These are phyloP conservation scores for Magnusiomyces suaveolens DNA, from an alignment of 1,139 yeast genomes.

Conservation along the genomic window DNA sequence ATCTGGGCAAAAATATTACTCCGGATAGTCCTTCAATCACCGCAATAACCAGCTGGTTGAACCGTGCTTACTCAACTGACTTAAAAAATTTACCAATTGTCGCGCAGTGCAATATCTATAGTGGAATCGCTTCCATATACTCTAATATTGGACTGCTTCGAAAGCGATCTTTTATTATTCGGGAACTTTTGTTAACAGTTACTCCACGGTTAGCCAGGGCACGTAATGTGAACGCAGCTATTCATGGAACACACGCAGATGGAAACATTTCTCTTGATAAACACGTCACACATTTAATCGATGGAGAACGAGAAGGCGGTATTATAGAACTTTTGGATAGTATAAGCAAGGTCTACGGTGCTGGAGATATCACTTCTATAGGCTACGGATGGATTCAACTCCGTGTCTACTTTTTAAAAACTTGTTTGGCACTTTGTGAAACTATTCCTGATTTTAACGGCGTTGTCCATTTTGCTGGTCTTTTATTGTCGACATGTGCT, in stretches of 20 bases:
- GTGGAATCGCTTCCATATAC: conserved; percentile 58
- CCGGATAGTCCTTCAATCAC: conserved; percentile 21
- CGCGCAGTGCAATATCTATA: conserved; percentile 41
- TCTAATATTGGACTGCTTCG: conserved; percentile 51
- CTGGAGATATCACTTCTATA: conserved; percentile 24
- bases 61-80: conserved; percentile 39
- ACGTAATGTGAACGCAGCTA: conserved; percentile 20
- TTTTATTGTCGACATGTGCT: conserved; percentile 45
- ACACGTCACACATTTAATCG: conserved; percentile 12
- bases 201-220: conserved; percentile 36
- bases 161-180: conserved; percentile 59
- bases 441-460: conserved; percentile 41
- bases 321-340: conserved; percentile 26
- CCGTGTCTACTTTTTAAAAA: conserved; percentile 47
- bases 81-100: conserved; percentile 37
- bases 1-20: conserved; percentile 21
- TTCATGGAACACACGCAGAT: conserved; percentile 18
- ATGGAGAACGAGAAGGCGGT: conserved; percentile 19
- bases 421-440: conserved; percentile 49
- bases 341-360: conserved; percentile 27
- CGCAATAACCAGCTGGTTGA: conserved; percentile 31
- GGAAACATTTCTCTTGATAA: conserved; percentile 8
- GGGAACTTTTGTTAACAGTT: conserved; percentile 48
- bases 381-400: conserved; percentile 47
- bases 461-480: conserved; percentile 40